Percentiles rank a stretch among this genome's conserved stretches.
phyloP scores from a whole-genome alignment of 768 basidiomycete genomes.

The Phaeolepiota aurea region DNA sequence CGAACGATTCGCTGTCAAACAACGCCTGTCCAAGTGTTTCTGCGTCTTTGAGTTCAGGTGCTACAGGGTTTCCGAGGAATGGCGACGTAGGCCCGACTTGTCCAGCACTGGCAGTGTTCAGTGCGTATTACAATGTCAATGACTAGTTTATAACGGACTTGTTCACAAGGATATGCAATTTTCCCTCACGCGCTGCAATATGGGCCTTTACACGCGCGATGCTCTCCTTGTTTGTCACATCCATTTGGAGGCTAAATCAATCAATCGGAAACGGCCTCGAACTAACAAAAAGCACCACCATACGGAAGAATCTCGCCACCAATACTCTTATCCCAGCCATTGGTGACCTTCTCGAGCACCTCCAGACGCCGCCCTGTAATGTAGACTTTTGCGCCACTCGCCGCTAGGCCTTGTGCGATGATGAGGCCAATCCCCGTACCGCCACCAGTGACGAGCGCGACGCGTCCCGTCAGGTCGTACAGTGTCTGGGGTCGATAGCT shows the following conservation, averaged over 20 bases:
- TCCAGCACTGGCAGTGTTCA: constrained; percentile 48
- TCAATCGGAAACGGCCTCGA: constrained; percentile 2
- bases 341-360: constrained; percentile 50
- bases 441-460: constrained; percentile 48
- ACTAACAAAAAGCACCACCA: constrained; percentile 6
- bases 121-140: not conserved
- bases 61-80: constrained; percentile 48
- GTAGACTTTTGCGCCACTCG: constrained; percentile 75
- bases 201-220: constrained; percentile 47
- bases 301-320: constrained; percentile 57
- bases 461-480: constrained; percentile 47
- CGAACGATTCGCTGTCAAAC: constrained; percentile 59
- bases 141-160: constrained; percentile 43
- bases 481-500: constrained; percentile 24
- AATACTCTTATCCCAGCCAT: constrained; percentile 34
- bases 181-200: constrained; percentile 55
- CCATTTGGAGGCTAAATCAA: constrained; percentile 49
- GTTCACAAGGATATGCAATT: constrained; percentile 73
- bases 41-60: constrained; percentile 53
- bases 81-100: constrained; percentile 56
- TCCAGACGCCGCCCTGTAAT: constrained; percentile 65
- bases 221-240: constrained; percentile 62
- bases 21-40: constrained; percentile 61
- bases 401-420: constrained; percentile 67
- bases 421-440: constrained; percentile 50